Evolutionary conservation across 2,329 filamentous ascomycete species (phyloP).

Genomic region (Zelopaecilomyces penicillatus): DNA sequence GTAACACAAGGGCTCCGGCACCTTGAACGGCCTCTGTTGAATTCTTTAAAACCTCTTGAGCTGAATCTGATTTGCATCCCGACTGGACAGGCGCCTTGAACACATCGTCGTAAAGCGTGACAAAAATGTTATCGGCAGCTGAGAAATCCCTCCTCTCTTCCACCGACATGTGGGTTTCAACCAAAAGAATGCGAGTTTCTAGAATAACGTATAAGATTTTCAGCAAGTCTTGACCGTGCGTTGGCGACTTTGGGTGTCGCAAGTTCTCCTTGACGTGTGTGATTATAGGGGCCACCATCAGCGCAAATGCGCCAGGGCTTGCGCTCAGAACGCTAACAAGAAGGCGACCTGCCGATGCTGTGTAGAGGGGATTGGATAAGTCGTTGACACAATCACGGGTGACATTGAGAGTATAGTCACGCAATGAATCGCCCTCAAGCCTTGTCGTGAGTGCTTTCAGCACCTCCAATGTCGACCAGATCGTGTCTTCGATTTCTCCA

Average conservation of each 20-base stretch:
- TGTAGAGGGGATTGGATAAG: conserved; percentile 43
- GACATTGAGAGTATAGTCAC: conserved; percentile 38
- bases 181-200: conserved; percentile 34
- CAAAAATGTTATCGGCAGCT: conserved; percentile 28
- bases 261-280: conserved; percentile 43
- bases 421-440: conserved; percentile 35
- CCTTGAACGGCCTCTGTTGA: conserved; percentile 38
- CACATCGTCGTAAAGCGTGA: conserved; percentile 34
- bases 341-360: conserved; percentile 43
- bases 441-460: conserved; percentile 40
- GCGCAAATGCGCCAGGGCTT: conserved; percentile 38
- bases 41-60: conserved; percentile 31
- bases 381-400: conserved; percentile 47
- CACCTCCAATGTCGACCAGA: conserved; percentile 47
- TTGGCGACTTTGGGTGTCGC: conserved; percentile 39
- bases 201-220: conserved; percentile 43
- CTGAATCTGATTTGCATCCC: conserved; percentile 18
- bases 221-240: conserved; percentile 44
- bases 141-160: conserved; percentile 31
- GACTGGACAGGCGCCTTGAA: conserved; percentile 30
- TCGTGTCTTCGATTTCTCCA: conserved; percentile 49
- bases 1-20: conserved; percentile 35
- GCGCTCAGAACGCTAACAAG: conserved; percentile 43
- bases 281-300: conserved; percentile 37
- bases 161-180: conserved; percentile 22